Evolutionary conservation across 1,139 yeast genomes (phyloP).

Genomic region (Groenewaldozyma sp.): DNA sequence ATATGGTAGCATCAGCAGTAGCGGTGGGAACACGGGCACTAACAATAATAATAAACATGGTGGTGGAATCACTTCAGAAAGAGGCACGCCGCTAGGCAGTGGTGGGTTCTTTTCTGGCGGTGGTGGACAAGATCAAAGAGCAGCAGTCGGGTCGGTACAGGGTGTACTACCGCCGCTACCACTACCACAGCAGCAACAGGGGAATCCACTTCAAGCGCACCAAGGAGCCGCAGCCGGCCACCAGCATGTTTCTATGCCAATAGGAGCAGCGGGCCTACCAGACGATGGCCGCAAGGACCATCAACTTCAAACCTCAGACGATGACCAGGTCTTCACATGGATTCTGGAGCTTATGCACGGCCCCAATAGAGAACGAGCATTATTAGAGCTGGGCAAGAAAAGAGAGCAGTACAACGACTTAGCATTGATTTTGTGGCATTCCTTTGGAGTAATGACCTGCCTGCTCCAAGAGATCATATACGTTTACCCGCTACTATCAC

Average conservation of each 20-base stretch:
- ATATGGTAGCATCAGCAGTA: no score
- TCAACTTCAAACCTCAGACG: slow-evolving; percentile 53
- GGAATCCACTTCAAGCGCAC: no score
- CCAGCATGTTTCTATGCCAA: slow-evolving; percentile 5
- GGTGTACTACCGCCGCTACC: background rate
- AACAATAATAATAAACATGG: no score
- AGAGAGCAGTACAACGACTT: slow-evolving; percentile 92
- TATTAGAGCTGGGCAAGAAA: slow-evolving; percentile 83
- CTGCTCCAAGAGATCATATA: slow-evolving; percentile 80
- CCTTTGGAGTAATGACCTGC: slow-evolving; percentile 94
- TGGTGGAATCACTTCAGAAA: no score
- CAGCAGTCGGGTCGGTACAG: no score
- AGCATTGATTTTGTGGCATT: slow-evolving; percentile 89
- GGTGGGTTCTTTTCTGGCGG: no score
- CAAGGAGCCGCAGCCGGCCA: slow-evolving; percentile 5
- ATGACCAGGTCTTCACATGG: slow-evolving; percentile 85
- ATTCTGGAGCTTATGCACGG: slow-evolving; percentile 83
- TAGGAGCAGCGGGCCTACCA: background rate
- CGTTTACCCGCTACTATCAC: slow-evolving; percentile 81
- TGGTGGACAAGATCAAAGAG: no score
- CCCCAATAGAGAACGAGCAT: slow-evolving; percentile 84
- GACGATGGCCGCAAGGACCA: background rate
- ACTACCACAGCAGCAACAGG: no score
- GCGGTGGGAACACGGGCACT: no score
- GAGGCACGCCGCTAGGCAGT: no score